phyloP scores from a whole-genome alignment of 805 yeast species.

The Kodamaea neixiangensis region DNA sequence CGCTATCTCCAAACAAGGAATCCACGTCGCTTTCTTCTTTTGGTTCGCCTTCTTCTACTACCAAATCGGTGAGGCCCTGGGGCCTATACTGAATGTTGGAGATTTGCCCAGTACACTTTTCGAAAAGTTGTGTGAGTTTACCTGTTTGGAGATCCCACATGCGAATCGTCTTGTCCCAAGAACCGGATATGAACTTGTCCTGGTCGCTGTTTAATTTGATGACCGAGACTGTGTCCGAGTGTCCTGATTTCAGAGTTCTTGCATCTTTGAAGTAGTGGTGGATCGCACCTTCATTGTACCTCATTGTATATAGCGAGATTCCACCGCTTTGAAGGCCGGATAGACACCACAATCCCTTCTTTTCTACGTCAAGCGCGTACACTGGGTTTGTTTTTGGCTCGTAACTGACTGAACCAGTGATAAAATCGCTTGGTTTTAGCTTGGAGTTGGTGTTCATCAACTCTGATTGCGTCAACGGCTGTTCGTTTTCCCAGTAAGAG shows the following conservation, averaged over 20 bases:
- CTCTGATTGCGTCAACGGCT: constrained; percentile 60
- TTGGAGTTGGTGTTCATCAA: constrained; percentile 40
- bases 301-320: constrained; percentile 76
- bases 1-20: constrained; percentile 50
- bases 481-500: constrained; percentile 96
- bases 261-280: constrained; percentile 65
- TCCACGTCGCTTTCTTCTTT: constrained; percentile 25
- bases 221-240: constrained; percentile 74
- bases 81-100: constrained; percentile 77
- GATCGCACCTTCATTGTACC: constrained; percentile 79
- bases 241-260: constrained; percentile 47
- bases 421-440: constrained; percentile 36
- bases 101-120: constrained; percentile 73
- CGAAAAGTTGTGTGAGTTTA: constrained; percentile 45
- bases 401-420: constrained; percentile 40
- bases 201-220: constrained; percentile 64
- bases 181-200: constrained; percentile 69
- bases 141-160: constrained; percentile 91
- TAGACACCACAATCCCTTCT: constrained; percentile 79
- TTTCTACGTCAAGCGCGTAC: constrained; percentile 80
- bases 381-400: constrained; percentile 80
- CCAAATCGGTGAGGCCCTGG: constrained; percentile 47
- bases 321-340: constrained; percentile 87
- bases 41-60: constrained; percentile 18
- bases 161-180: constrained; percentile 83